Evolutionary conservation across 768 basidiomycete genomes (phyloP), one percentile per base, ranked within the genome.

Genomic region (Pulveroboletus sp.): DNA sequence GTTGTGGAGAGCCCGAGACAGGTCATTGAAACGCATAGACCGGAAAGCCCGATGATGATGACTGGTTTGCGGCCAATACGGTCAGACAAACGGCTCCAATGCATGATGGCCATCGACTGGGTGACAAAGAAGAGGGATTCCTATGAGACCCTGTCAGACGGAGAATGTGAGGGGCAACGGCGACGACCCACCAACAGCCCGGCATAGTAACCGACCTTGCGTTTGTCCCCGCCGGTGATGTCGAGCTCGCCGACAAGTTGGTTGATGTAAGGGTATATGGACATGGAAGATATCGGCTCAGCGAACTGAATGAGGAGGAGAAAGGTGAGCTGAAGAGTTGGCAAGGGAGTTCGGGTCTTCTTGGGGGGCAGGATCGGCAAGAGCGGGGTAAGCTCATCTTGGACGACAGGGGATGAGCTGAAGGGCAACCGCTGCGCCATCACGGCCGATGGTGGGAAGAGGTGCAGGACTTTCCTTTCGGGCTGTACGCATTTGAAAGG

Each of bases 71-170:
- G 80, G 10, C 88, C 86, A 14, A 89, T 67, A 38, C 71, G 69
- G 59, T 89, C 87, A 8, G 86, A 87, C 14, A 81, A 54, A 27
- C 83, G 76, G 61, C 83, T 83, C 85, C 86, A 90, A 46, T 84
- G 80, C 32, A 89, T 66, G 28, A 87, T 79, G 3, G 83, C 82
- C 47, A 79, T 60, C 1, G 86, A 83, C 63, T 89, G 83, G 0
- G 85, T 80, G n/a, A 84, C 70, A 54, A 84, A 89, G 69, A 88
- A 89, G 30, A 86, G 63, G 4, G 86, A 88, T 76, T 87, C 81
- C 86, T 89, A 50, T 7, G 33, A 1, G 28, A 18, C 0, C 17
- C 30, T 11, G 48, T 56, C 28, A 15, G 15, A 54, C 21, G 8
- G 9, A 27, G 18, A 15, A 4, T 9, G 5, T 33, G 13, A 35